A percentile compares a stretch with the other conserved stretches of the same genome.
Conservation (phyloP, 306 rosid species). For the Arachis hypogaea region DNA sequence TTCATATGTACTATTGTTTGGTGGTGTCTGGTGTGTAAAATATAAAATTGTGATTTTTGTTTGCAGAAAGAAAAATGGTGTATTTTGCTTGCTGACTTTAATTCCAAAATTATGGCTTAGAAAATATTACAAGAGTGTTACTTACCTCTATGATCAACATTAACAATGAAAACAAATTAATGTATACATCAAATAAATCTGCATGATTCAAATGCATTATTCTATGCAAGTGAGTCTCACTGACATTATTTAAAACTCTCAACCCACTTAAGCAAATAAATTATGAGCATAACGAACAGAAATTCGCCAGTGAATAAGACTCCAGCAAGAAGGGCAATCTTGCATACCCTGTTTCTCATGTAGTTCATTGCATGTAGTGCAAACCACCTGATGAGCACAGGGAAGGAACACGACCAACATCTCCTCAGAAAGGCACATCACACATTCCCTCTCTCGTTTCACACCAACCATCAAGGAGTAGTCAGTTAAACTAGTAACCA, state of each 20-base stretch:
- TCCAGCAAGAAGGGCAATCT: conserved; percentile 94
- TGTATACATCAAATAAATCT: conserved; percentile 48
- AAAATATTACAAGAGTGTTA: too few species aligned
- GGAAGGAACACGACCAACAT: conserved; percentile 92
- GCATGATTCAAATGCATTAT: conserved; percentile 56
- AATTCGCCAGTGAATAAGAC: conserved; percentile 82
- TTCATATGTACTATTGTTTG: too few species aligned
- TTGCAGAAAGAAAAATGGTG: too few species aligned
- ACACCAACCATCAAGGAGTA: conserved; percentile 63
- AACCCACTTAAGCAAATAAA: conserved; percentile 41
- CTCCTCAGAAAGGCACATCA: conserved; percentile 96
- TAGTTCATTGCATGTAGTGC: conserved; percentile 89
- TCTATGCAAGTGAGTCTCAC: conserved; percentile 56
- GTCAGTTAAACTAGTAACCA: conserved; percentile 46
- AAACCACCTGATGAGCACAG: conserved; percentile 95
- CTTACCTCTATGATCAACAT: conserved; percentile 17
- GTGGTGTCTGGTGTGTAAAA: too few species aligned
- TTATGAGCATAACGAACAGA: conserved; percentile 65
- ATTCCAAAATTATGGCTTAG: not conserved
- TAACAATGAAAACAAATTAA: conserved; percentile 45
- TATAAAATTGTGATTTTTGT: too few species aligned
- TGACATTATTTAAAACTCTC: conserved; percentile 65
- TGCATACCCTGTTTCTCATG: conserved; percentile 95
- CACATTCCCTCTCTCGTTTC: conserved; percentile 90
- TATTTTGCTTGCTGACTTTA: not conserved